Conservation (phyloP, 2,329 filamentous ascomycete genomes). For the Fusarium sp. region DNA sequence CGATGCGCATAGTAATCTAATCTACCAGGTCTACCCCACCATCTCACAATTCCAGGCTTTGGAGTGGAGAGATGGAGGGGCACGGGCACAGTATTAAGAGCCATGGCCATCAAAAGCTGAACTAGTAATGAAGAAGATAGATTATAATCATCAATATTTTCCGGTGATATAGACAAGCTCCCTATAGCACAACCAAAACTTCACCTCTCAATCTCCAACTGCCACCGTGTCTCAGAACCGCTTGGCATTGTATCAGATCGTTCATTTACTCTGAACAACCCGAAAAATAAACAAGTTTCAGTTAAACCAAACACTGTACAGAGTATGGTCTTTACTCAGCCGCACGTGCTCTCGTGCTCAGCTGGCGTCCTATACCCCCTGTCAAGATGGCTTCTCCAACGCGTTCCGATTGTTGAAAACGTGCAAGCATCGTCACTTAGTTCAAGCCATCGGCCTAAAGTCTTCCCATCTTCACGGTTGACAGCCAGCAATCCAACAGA, state of each 20-base stretch:
- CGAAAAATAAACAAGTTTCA: not conserved
- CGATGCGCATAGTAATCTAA: slow-evolving; percentile 35
- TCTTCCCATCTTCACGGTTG: slow-evolving; percentile 19
- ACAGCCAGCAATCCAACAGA: not conserved
- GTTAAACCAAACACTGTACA: slow-evolving; percentile 15
- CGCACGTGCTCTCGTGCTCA: slow-evolving; percentile 36
- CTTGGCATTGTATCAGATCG: not conserved
- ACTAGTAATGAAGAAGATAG: not conserved
- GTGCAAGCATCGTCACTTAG: slow-evolving; percentile 26
- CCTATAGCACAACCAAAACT: slow-evolving; percentile 7
- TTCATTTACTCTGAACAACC: not conserved
- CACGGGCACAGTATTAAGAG: slow-evolving; percentile 11
- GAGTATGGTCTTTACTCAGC: not conserved
- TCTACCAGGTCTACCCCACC: slow-evolving; percentile 30
- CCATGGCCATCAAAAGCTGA: not conserved
- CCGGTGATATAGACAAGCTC: slow-evolving; percentile 19
- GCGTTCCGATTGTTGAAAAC: slow-evolving; percentile 30
- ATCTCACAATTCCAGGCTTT: slow-evolving; percentile 33
- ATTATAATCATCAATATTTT: not conserved
- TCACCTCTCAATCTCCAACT: not conserved
- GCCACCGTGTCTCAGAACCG: not conserved
- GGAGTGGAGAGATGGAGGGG: slow-evolving; percentile 36
- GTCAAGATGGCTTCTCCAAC: slow-evolving; percentile 16
- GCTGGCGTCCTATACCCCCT: slow-evolving; percentile 15
- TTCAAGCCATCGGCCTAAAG: slow-evolving; percentile 35